These are phyloP conservation scores for Colletotrichum sidae DNA, from an alignment of 2,329 filamentous ascomycete genomes.

Conservation along the genomic window DNA sequence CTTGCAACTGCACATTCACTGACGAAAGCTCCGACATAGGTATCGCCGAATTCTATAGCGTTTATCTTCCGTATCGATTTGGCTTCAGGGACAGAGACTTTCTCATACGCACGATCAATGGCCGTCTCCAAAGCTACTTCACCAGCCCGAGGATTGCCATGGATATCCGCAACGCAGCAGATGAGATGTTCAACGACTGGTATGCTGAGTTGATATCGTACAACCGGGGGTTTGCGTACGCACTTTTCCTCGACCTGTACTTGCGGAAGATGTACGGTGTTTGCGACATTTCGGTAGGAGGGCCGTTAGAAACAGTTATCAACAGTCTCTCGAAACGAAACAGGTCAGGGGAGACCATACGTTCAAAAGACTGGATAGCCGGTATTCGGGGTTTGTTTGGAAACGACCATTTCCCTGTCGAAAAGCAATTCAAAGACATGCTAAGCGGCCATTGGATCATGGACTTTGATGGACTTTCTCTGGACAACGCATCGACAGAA, in stretches of 20 bases:
- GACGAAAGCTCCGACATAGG: constrained; percentile 7
- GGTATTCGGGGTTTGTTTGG: background rate
- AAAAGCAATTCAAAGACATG: constrained; percentile 17
- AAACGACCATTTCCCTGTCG: background rate
- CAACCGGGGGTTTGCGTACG: constrained; percentile 23
- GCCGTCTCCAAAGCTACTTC: constrained; percentile 30
- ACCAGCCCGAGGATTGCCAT: constrained; percentile 31
- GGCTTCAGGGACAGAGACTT: constrained; percentile 29
- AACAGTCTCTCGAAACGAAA: background rate
- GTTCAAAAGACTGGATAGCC: constrained; percentile 4
- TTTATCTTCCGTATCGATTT: constrained; percentile 35
- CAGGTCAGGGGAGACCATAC: constrained; percentile 6
- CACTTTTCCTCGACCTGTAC: constrained; percentile 19
- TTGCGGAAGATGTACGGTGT: background rate
- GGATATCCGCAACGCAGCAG: constrained; percentile 20
- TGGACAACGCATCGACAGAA: background rate
- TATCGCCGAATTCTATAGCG: constrained; percentile 34
- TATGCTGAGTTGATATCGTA: constrained; percentile 35
- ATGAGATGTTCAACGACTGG: constrained; percentile 34
- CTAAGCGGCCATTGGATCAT: constrained; percentile 9
- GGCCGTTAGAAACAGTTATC: constrained; percentile 12
- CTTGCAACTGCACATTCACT: background rate
- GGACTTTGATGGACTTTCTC: constrained; percentile 11
- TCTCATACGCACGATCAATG: constrained; percentile 27
- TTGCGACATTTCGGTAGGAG: constrained; percentile 1